Conservation (phyloP, 345 rosid species). For the Camelina sativa region DNA sequence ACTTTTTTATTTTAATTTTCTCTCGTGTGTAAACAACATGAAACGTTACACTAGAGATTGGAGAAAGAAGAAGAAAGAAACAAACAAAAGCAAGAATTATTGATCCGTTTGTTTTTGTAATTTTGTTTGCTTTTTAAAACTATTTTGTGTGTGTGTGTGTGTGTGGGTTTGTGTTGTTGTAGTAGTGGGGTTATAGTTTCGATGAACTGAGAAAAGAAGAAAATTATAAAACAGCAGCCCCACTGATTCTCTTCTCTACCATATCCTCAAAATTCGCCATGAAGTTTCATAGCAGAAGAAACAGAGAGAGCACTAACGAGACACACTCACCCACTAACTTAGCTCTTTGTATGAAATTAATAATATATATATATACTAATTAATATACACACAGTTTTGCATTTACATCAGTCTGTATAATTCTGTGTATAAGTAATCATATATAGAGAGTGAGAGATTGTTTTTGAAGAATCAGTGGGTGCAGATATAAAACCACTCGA, state of each 20-base stretch:
- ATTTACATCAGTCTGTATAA: background rate
- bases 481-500: slow-evolving; percentile 32
- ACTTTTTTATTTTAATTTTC: background rate
- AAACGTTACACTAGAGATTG: slow-evolving; percentile 29
- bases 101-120: slow-evolving; percentile 29
- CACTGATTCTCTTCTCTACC: slow-evolving; percentile 37
- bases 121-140: slow-evolving; percentile 19
- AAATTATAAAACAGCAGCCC: slow-evolving; percentile 14
- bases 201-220: slow-evolving; percentile 35
- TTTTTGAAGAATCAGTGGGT: slow-evolving; percentile 43
- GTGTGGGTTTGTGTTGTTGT: background rate
- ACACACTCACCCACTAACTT: slow-evolving; percentile 21
- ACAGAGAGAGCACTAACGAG: slow-evolving; percentile 34
- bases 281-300: slow-evolving; percentile 36
- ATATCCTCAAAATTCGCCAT: slow-evolving; percentile 42
- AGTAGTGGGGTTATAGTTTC: slow-evolving; percentile 47
- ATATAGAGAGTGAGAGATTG: slow-evolving; percentile 4
- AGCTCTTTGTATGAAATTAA: background rate
- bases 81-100: slow-evolving; percentile 13
- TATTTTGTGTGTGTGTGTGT: background rate
- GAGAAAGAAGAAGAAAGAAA: slow-evolving; percentile 2
- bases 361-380: slow-evolving; percentile 1
- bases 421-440: slow-evolving; percentile 3
- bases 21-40: slow-evolving; percentile 23
- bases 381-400: background rate